These are phyloP conservation scores for Colletotrichum tofieldiae DNA, from an alignment of 2,329 filamentous ascomycete species.

Conservation along the genomic window DNA sequence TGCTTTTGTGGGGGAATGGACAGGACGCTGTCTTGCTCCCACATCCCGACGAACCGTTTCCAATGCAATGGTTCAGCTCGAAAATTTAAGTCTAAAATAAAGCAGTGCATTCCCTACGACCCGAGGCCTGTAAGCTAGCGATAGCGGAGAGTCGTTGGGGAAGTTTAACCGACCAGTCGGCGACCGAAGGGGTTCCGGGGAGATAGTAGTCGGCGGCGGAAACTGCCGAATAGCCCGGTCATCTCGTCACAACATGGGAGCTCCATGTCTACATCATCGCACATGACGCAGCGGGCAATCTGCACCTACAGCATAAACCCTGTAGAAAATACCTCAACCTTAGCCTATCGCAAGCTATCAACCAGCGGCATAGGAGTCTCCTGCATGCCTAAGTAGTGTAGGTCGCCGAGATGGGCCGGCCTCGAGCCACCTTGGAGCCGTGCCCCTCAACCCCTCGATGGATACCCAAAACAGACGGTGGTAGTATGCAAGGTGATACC, in stretches of 20 bases:
- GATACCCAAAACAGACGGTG: conserved; percentile 14
- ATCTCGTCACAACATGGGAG: not conserved
- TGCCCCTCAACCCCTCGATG: not conserved
- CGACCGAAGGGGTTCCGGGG: not conserved
- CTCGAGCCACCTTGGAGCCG: not conserved
- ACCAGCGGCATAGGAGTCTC: conserved; percentile 5
- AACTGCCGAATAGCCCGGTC: conserved; percentile 6
- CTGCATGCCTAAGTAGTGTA: not conserved
- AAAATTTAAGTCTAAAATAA: not conserved
- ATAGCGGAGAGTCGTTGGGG: not conserved
- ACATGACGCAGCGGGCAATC: conserved; percentile 23
- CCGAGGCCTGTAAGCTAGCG: not conserved
- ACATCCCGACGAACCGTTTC: conserved; percentile 2
- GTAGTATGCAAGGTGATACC: not conserved
- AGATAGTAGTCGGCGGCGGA: not conserved
- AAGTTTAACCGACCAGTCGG: not conserved
- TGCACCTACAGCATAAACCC: conserved; percentile 4
- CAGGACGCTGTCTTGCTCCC: not conserved
- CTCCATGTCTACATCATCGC: conserved; percentile 25
- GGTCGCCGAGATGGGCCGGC: not conserved
- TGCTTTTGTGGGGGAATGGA: not conserved
- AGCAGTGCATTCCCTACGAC: not conserved
- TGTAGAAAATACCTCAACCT: conserved; percentile 34
- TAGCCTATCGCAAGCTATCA: conserved; percentile 37
- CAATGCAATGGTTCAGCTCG: conserved; percentile 2